These are phyloP conservation scores for Fusarium gaditjirri DNA, from an alignment of 2,329 filamentous ascomycete species.

Conservation along the genomic window DNA sequence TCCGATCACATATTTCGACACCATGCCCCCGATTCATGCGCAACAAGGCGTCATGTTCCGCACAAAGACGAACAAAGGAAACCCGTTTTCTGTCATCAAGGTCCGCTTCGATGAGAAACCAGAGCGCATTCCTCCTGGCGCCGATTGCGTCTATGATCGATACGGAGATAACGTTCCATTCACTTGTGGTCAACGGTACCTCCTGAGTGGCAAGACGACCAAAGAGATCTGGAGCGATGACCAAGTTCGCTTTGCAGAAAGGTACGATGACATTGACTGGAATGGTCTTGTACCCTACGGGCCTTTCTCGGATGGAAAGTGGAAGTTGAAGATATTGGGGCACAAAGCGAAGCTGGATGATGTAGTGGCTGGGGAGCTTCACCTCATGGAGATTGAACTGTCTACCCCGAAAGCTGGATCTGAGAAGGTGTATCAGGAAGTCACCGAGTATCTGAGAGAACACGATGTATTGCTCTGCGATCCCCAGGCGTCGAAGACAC, in stretches of 20 bases:
- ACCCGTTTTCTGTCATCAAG: conserved; percentile 31
- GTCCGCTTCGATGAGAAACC: conserved; percentile 29
- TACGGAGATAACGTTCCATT: conserved; percentile 27
- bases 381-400: conserved; percentile 39
- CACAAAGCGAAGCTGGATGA: conserved; percentile 37
- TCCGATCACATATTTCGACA: conserved; percentile 39
- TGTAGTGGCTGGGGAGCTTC: conserved; percentile 27
- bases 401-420: conserved; percentile 17
- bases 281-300: conserved; percentile 26
- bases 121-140: neutral
- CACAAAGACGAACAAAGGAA: conserved; percentile 34
- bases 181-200: conserved; percentile 28
- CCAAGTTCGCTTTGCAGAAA: conserved; percentile 32
- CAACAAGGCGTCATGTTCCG: conserved; percentile 38
- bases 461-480: conserved; percentile 29
- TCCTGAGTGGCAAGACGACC: neutral
- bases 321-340: conserved; percentile 32
- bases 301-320: conserved; percentile 34
- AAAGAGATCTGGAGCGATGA: conserved; percentile 32
- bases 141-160: conserved; percentile 37
- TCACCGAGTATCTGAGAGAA: conserved; percentile 19
- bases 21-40: conserved; percentile 31
- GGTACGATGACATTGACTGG: conserved; percentile 35
- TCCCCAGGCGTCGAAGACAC: conserved; percentile 32
- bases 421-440: conserved; percentile 12